These are phyloP conservation scores for Pleurozium schreberi DNA, from an alignment of 225 moss, liverwort and hornwort species.

Conservation along the genomic window DNA sequence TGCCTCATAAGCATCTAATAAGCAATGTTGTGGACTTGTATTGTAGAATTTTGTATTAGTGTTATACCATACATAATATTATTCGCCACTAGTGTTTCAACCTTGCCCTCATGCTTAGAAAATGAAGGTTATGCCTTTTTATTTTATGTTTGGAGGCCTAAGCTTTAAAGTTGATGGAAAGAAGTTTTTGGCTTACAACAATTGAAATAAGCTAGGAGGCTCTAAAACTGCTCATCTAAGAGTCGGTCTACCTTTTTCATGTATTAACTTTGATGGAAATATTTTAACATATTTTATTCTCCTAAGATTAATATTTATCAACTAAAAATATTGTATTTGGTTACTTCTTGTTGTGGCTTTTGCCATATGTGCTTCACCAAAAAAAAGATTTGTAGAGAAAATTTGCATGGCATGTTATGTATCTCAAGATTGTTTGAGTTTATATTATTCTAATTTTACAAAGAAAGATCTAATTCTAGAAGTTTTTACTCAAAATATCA, in stretches of 20 bases:
- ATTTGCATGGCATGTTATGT: background rate
- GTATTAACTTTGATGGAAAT: too few species aligned
- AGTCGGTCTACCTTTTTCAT: too few species aligned
- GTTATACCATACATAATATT: too few species aligned
- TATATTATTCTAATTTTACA: background rate
- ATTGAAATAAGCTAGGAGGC: too few species aligned
- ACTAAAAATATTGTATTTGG: too few species aligned
- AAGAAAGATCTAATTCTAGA: background rate
- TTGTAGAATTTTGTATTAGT: background rate
- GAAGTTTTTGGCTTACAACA: background rate
- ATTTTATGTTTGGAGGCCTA: accelerated
- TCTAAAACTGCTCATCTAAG: too few species aligned
- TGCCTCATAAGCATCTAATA: too few species aligned
- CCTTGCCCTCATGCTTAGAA: accelerated
- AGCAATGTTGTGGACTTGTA: background rate
- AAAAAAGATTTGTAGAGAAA: background rate
- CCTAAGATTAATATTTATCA: background rate
- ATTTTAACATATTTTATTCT: background rate
- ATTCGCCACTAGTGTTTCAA: background rate
- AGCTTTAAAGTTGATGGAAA: background rate
- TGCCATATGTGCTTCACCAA: accelerated
- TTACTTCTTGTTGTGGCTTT: background rate
- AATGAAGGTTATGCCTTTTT: background rate
- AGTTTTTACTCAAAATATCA: background rate
- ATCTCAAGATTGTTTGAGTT: background rate